Evolutionary conservation across 2,329 filamentous ascomycete species (phyloP), one percentile per base, ranked within the genome.

Genomic region (Chaetomium sp.): DNA sequence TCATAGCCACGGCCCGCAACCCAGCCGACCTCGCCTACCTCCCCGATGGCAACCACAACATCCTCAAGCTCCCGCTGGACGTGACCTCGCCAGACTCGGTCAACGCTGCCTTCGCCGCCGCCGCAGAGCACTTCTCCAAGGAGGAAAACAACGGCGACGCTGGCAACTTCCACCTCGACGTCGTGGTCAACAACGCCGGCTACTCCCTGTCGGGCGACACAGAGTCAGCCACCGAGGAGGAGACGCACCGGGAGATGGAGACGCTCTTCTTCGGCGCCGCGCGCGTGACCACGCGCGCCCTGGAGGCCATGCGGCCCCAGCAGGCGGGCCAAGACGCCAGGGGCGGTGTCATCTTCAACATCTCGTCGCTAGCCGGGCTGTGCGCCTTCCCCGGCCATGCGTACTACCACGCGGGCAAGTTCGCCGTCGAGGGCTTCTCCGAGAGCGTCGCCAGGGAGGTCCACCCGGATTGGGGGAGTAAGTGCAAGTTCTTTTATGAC

Each of bases 1-100:
- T 84, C 1, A 75, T 83, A 29, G 81, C 81, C 1, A 83, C 81
- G 2, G 82, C 82, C 31, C 79, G 82, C n/a, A 78, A 81, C 29
- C 69, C 73, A 0, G 65, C 74, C 0, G 67, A 72, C n/a, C 78
- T 85, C 3, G 74, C 76, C 2, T 76, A 75, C 67, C 74, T 83
- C 9, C 75, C 79, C 0, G 70, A 76, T 23, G 59, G 57, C 8
- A 69, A 72, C 49, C 49, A 71, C 57, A 76, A 76, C 57, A 72
- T 83, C 33, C 75, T 84, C 65, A 82, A 81, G 66, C 70, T 83
- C 2, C 70, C 73, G 0, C 73, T 85, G 2, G 82, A 85, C 62
- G 82, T 85, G 1, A 83, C 79, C 0, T 82, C 77, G 0, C 65
- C 68, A 0, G 25, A 59, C 0, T 76, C 77, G 0, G 76, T 83